Base-by-base conservation (phyloP, 2,329 filamentous ascomycete genomes). In the Ascochyta rabiei region DNA sequence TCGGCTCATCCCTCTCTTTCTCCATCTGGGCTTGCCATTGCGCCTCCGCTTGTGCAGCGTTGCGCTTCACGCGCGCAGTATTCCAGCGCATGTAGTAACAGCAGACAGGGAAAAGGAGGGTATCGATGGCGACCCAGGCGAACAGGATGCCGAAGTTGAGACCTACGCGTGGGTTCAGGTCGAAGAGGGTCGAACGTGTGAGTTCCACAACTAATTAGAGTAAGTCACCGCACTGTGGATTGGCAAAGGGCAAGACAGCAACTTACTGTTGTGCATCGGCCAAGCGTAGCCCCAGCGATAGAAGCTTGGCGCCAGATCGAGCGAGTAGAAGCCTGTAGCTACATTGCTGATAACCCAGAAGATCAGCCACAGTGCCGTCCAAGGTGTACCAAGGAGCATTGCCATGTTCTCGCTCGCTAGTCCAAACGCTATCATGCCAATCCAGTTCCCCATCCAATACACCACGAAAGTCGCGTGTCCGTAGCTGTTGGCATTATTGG, bases 281-380 rank as follows among this genome's bases (percentile, higher is more conserved):
- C 85, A 86, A 1, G 81, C 85, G 64, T 86, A 86, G 0, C 84
- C 85, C 82, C 84, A 89, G 2, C 71, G 65, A 66, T 84, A 89
- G 64, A 88, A 88, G 0, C 69, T 72, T 0, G 82, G 80, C 2
- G 82, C 80, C 13, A 88, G 69, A 15, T 83, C 81, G 34, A 88
- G 72, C 3, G 81, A 70, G 66, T 88, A 85, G 64, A 89, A 86
- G 0, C 80, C 77, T 0, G 84, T 86, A 0, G 80, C 75, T 0
- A 88, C 84, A 63, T 89, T 89, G 8, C 82, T 81, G 49, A 88
- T 85, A 39, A 88, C 83, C 85, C 84, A 87, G 62, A 87, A 88
- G 49, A 88, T 86, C 2, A 89, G 73, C 81, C 86, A 89, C 0
- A 87, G 71, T 0, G 83, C 80, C 6, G 78, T 81, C 84, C 84